Conservation (phyloP, 2,329 filamentous ascomycete genomes). For the Neobulgaria alba region DNA sequence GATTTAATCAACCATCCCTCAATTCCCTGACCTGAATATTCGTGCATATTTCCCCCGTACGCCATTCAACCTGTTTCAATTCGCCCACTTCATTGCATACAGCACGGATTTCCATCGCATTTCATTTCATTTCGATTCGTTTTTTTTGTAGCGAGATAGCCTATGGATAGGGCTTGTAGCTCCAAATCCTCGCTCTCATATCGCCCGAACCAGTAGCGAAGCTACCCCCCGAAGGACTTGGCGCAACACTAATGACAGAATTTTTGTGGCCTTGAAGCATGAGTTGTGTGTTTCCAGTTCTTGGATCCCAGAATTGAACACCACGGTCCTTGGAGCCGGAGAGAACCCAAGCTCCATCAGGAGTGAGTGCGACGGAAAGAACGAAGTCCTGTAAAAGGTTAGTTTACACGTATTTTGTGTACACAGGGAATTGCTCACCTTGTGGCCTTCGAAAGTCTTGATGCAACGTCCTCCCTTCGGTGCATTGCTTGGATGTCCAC, state of each 20-base stretch:
- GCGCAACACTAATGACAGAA: constrained; percentile 94
- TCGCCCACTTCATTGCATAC: background rate
- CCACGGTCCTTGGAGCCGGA: constrained; percentile 95
- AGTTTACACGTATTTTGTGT: constrained; percentile 3
- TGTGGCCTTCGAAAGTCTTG: constrained; percentile 94
- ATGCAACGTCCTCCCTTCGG: constrained; percentile 87
- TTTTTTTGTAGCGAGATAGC: background rate
- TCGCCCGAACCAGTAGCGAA: constrained; percentile 97
- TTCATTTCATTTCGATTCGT: background rate
- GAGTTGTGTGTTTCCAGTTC: constrained; percentile 86
- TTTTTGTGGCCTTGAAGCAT: constrained; percentile 99
- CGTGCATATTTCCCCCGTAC: too few species aligned
- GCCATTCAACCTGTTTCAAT: too few species aligned
- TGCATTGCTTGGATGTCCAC: constrained; percentile 54
- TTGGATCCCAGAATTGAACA: constrained; percentile 97
- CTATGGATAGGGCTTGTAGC: constrained; percentile 44
- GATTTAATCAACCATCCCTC: too few species aligned
- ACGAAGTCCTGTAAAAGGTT: constrained; percentile 72
- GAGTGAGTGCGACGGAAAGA: constrained; percentile 87
- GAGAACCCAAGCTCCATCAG: constrained; percentile 91
- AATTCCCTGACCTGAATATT: too few species aligned
- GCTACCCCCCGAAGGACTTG: constrained; percentile 71
- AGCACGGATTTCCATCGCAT: too few species aligned
- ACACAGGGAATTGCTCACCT: constrained; percentile 44
- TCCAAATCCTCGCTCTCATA: constrained; percentile 97